Base-by-base conservation (phyloP, 495 filamentous ascomycete genomes). In the Penicillium egyptiacum region DNA sequence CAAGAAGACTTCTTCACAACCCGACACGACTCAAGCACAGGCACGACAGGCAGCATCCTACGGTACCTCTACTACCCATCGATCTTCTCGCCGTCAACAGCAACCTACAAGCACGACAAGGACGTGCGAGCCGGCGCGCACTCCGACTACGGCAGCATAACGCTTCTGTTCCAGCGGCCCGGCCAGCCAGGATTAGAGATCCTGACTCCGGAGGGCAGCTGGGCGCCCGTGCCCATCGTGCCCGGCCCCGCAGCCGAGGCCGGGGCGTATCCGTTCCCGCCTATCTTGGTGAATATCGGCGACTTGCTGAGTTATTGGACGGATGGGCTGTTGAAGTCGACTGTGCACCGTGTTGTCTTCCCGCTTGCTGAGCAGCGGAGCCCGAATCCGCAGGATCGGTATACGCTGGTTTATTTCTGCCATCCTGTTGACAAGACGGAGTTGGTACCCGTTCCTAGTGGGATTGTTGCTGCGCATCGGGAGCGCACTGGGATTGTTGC, bases 241-340 rank as follows among this genome's bases (percentile, higher is more conserved):
- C 78, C 77, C 0, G 67, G 65, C 17, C 35, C 49, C 8, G 73
- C 81, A 14, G 39, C 54, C 9, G 60, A 53, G 46, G 58, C 64
- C 12, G 35, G 22, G 31, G 20, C 2, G 19, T 83, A 83, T 61
- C 71, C 77, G 1, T 77, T 79, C 40, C 87, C 89, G 25, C 91
- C 94, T 0, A 91, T 98, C 40, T 76, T 97, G 14, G 85, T 97
- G 25, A 98, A 98, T 64, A 92, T 96, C 31, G 94, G 92, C 3
- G 94, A 98, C 66, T 65, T 96, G 46, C 82, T 98, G 5, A 86
- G 83, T 20, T 91, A 95, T 64, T 98, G 94, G 94, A 97, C 94
- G 2, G 85, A 86, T 50, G 91, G 91, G 3, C 64, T 96, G 47
- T 76, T 97, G 37, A 85, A 88, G 59, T 89, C 85, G 45, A 96